Evolutionary conservation across 139 green algal genomes (phyloP).

Genomic region (Chlamydomonas sp.): DNA sequence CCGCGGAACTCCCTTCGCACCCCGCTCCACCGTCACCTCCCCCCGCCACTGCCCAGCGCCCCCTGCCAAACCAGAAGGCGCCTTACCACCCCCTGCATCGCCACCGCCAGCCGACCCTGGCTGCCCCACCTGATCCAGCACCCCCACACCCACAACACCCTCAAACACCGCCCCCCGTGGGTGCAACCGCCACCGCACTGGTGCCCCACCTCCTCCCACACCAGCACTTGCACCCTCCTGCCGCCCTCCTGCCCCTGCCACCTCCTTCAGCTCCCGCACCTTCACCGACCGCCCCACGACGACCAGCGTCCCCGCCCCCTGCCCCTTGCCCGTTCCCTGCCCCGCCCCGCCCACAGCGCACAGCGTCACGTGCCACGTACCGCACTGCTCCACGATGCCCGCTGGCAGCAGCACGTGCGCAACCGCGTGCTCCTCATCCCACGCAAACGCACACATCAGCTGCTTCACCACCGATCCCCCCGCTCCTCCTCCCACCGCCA

Average conservation of each 20-base stretch:
- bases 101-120: too few species aligned
- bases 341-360: not conserved
- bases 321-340: not conserved
- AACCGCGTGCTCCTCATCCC: slow-evolving; percentile 28
- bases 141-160: too few species aligned
- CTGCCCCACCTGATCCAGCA: too few species aligned
- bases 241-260: not conserved
- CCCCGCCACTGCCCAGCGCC: slow-evolving; percentile 1
- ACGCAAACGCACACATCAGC: slow-evolving; percentile 35
- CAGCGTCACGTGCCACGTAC: slow-evolving; percentile 34
- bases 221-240: too few species aligned
- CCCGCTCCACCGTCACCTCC: not conserved
- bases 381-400: not conserved
- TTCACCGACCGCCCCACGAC: not conserved
- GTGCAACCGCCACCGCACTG: too few species aligned
- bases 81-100: not conserved
- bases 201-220: too few species aligned
- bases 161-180: too few species aligned
- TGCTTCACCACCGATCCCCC: slow-evolving; percentile 21
- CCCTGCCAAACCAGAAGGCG: not conserved
- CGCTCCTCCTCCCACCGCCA: not conserved
- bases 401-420: slow-evolving; percentile 36
- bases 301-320: not conserved
- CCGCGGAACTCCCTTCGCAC: too few species aligned
- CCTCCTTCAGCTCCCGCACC: not conserved